Evolutionary conservation across 495 filamentous ascomycete species (phyloP), one percentile per base, ranked within the genome.

Genomic region (Aspergillus campestris): DNA sequence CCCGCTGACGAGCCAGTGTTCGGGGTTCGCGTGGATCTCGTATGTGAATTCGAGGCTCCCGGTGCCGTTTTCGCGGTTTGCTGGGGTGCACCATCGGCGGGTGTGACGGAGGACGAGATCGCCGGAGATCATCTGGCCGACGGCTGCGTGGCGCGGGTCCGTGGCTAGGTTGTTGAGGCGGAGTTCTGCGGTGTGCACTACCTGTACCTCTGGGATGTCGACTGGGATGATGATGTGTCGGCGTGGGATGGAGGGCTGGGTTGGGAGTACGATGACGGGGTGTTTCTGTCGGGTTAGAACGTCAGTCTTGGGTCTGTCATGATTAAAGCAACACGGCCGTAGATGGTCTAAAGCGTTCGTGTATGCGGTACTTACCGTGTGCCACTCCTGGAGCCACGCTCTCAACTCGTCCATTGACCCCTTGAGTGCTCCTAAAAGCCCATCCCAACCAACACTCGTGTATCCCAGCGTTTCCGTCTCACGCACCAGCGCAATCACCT

Each of bases 1-100:
- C 0, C 94, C 92, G 28, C 88, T 89, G 5, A 97, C 66, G 1
- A 94, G 74, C 91, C 90, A 98, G 1, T 72, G 70, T 9, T 94
- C 89, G 0, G 78, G 62, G 31, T 82, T 78, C 8, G 86, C 82
- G 33, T 84, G 79, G 8, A 98, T 60, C 55, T 95, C 89, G 62
- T 88, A 94, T 48, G 81, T 77, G 61, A 95, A 95, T 54, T 88
- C 82, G 1, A 92, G 65, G 31, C 81, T 69, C 13, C 72, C 63
- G 7, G 62, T 65, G 8, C 65, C 58, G 39, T 67, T 48, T 8
- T 63, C 58, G 31, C 65, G 58, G 3, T 56, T 57, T 27, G 61
- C 51, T 40, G 64, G 53, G 46, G 64, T 76, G 56, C 84, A 83
- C 89, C 92, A 95, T 13, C 74, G 70, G 24, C 86, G 77, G 1